A percentile compares a stretch with the other conserved stretches of the same genome.
phyloP scores from a whole-genome alignment of 768 basidiomycete genomes.

The Crassisporium funariophilum region DNA sequence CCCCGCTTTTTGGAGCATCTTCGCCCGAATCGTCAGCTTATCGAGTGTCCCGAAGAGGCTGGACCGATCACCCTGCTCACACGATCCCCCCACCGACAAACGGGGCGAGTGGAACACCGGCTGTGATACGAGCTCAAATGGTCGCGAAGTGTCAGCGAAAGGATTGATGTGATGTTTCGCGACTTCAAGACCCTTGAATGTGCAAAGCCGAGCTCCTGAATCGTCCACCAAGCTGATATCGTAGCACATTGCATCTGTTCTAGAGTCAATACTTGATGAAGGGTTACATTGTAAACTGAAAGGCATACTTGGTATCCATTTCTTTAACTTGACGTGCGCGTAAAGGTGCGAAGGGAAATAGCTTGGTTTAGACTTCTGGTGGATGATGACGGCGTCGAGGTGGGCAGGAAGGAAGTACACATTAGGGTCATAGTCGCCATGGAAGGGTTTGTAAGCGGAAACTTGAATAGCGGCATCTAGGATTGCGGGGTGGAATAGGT shows the following conservation, averaged over 20 bases:
- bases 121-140: slow-evolving; percentile 10
- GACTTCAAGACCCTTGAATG: slow-evolving; percentile 14
- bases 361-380: slow-evolving; percentile 5
- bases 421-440: slow-evolving; percentile 27
- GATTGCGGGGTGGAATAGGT: slow-evolving; percentile 37
- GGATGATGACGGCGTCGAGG: slow-evolving; percentile 18
- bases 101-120: slow-evolving; percentile 11
- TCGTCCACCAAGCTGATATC: slow-evolving; percentile 28
- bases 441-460: slow-evolving; percentile 30
- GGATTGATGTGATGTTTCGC: slow-evolving; percentile 18
- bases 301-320: slow-evolving; percentile 31
- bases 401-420: slow-evolving; percentile 35
- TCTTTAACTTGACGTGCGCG: slow-evolving; percentile 21
- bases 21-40: slow-evolving; percentile 8
- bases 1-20: slow-evolving; percentile 6
- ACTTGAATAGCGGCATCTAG: slow-evolving; percentile 39
- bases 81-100: not conserved
- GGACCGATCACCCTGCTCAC: slow-evolving; percentile 3
- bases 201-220: slow-evolving; percentile 21
- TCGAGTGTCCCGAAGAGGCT: slow-evolving; percentile 12
- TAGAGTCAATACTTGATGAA: not conserved
- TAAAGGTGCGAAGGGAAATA: slow-evolving; percentile 22
- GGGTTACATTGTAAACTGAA: not conserved
- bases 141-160: slow-evolving; percentile 11
- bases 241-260: slow-evolving; percentile 24